A percentile compares a stretch with the other conserved stretches of the same genome.
Conservation (phyloP, 2,329 filamentous ascomycete species). For the Blumeriella jaapii region DNA sequence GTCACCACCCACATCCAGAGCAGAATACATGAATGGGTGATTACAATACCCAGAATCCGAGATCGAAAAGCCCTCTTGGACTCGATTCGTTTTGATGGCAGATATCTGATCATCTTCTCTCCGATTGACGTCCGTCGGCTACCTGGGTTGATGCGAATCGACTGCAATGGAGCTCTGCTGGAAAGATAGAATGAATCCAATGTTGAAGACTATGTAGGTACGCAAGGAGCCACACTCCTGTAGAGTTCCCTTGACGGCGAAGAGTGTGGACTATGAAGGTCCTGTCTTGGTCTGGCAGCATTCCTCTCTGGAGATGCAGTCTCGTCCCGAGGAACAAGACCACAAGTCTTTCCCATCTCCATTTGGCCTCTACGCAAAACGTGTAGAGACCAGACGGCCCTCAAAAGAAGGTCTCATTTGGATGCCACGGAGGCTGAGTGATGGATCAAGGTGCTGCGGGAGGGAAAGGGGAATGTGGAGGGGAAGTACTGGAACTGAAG, state of each 20-base stretch:
- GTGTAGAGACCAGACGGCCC: conserved; percentile 33
- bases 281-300: conserved; percentile 36
- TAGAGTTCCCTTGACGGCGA: conserved; percentile 33
- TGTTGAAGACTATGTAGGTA: conserved; percentile 19
- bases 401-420: conserved; percentile 34
- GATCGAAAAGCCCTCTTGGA: too few relatives aligned
- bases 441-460: conserved; percentile 29
- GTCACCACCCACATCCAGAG: too few relatives aligned
- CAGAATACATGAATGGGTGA: too few relatives aligned
- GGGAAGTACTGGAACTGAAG: too few relatives aligned
- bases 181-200: too few relatives aligned
- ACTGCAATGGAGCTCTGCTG: too few relatives aligned
- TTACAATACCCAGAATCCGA: too few relatives aligned
- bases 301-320: conserved; percentile 28
- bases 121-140: too few relatives aligned
- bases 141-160: too few relatives aligned
- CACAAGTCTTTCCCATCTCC: conserved; percentile 30
- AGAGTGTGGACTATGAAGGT: conserved; percentile 44
- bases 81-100: too few relatives aligned
- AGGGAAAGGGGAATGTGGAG: background rate
- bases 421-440: conserved; percentile 33
- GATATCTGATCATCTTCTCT: too few relatives aligned
- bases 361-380: conserved; percentile 35
- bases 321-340: conserved; percentile 18
- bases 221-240: conserved; percentile 41